Conservation (phyloP, 164 flowering plant species). For the Stephania japonica region DNA sequence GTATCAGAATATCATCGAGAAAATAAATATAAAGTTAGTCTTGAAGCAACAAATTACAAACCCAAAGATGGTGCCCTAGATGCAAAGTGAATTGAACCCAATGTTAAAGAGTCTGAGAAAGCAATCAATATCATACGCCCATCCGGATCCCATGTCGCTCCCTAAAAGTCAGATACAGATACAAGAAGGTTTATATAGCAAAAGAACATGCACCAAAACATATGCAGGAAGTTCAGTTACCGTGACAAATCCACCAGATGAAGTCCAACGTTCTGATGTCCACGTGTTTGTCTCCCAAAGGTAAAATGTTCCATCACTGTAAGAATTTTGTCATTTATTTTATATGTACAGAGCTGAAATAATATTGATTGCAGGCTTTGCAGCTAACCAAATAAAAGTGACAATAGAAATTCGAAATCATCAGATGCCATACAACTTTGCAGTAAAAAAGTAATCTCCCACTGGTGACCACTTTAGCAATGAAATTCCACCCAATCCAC, state of each 20-base stretch:
- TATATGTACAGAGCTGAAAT: background rate
- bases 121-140: conserved; percentile 77
- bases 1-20: background rate
- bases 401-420: background rate
- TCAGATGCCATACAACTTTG: conserved; percentile 54
- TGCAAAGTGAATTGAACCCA: conserved; percentile 92
- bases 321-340: conserved; percentile 14
- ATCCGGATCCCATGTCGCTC: conserved; percentile 97
- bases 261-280: conserved; percentile 97
- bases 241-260: conserved; percentile 80
- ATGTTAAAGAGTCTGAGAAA: conserved; percentile 65
- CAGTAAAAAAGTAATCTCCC: conserved; percentile 91
- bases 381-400: conserved; percentile 4
- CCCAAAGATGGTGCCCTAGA: conserved; percentile 92
- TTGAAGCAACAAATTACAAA: conserved; percentile 17
- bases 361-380: background rate
- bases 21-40: background rate
- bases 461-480: conserved; percentile 89
- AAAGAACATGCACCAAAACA: background rate
- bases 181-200: background rate
- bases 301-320: conserved; percentile 94
- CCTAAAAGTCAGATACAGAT: conserved; percentile 33
- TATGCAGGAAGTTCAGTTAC: conserved; percentile 35
- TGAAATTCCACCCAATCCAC: conserved; percentile 91
- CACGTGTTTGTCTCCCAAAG: conserved; percentile 99